These are phyloP conservation scores for Puccinia novopanici DNA, from an alignment of 1,284 basidiomycete species.

Conservation along the genomic window DNA sequence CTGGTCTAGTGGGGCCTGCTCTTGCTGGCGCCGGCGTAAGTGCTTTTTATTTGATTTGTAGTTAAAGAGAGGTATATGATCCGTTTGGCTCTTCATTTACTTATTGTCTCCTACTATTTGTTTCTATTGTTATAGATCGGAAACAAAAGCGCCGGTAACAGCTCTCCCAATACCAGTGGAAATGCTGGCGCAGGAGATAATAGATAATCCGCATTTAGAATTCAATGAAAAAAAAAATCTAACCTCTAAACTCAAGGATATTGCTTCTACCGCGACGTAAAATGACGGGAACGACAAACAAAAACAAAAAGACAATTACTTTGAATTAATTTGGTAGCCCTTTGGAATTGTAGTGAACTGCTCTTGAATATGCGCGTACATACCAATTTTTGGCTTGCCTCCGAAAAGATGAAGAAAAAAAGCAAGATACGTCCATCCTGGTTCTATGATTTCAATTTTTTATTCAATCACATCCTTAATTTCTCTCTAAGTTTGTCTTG, in stretches of 20 bases:
- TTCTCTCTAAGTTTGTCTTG: not conserved
- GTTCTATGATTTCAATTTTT: not conserved
- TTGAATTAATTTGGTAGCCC: not conserved
- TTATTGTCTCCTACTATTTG: not conserved
- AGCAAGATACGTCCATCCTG: not conserved
- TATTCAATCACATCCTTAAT: not conserved
- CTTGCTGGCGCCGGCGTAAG: slow-evolving; percentile 40
- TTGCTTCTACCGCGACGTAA: not conserved
- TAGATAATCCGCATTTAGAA: not conserved
- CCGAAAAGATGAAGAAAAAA: not conserved
- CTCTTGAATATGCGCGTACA: slow-evolving; percentile 20
- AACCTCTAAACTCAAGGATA: not conserved
- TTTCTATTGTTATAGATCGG: slow-evolving; percentile 7
- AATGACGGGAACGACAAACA: not conserved
- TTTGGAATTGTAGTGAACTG: slow-evolving; percentile 1
- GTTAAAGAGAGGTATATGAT: not conserved
- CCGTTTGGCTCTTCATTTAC: not conserved
- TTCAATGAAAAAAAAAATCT: too few species aligned
- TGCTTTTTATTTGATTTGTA: not conserved
- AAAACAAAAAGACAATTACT: not conserved
- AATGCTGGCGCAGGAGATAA: not conserved
- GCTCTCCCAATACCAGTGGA: slow-evolving; percentile 7
- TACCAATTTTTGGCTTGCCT: slow-evolving; percentile 1
- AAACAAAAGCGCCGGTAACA: slow-evolving; percentile 12
- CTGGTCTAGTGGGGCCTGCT: slow-evolving; percentile 41